Base-by-base conservation (phyloP, 2,329 filamentous ascomycete species). In the Xylariaceae sp. region DNA sequence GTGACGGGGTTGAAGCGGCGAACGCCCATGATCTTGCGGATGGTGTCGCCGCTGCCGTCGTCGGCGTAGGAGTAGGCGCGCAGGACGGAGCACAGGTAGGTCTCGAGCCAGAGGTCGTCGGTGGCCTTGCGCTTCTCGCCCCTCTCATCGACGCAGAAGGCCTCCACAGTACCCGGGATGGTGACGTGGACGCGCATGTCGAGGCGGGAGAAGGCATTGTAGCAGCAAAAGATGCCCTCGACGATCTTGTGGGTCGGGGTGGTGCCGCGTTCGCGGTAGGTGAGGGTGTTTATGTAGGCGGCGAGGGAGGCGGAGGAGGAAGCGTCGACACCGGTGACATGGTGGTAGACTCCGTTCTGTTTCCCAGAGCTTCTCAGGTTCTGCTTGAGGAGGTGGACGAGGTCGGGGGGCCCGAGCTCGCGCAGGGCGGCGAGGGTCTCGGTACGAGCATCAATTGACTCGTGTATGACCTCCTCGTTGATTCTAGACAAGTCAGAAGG, bases 161-260 rank as follows among this genome's bases (percentile, higher is more conserved):
- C 95, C 71, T 99, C 93, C 47, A 99, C 90, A 10, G 89, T 94
- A 55, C 94, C 94, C 16, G 94, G 94, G 59, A 99, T 97, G 59
- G 92, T 93, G 54, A 99, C 93, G 67, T 97, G 92, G 12, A 99
- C 93, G 55, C 94, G 90, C 94, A 99, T 99, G 67, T 99, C 94
- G 48, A 97, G 81, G 59, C 95, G 84, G 5, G 94, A 97, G 72
- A 99, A 97, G 60, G 94, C 94, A 89, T 99, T 99, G 80, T 99
- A 99, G 74, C 94, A 99, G 74, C 94, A 97, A 74, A 97, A 97
- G 38, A 96, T 79, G 5, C 94, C 94, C 59, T 95, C 94, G 9
- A 91, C 88, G 52, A 97, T 94, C 75, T 97, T 97, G 67, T 89
- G 83, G 55, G 78, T 77, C 50, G 79, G 80, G 12, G 87, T 79